Evolutionary conservation across 2,329 filamentous ascomycete species (phyloP), one percentile per base, ranked within the genome.

Genomic region (Hymenoscyphus scutula): DNA sequence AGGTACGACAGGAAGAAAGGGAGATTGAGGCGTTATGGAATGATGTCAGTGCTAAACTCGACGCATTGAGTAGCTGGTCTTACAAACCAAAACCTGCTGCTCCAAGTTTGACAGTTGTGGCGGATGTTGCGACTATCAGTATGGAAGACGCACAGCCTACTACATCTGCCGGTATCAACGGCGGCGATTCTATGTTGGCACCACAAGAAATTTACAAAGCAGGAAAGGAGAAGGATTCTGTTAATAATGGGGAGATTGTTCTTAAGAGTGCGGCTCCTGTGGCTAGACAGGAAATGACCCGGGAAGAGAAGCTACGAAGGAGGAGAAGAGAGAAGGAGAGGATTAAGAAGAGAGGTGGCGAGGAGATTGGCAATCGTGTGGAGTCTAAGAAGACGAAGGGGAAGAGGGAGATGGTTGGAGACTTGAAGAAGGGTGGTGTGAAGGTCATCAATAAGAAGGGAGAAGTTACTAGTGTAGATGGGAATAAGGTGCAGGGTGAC

Each of bases 71-170:
- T 76, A 96, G 90, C 75, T 96, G 92, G 88, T 90, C 97, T 78
- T 97, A 97, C 84, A 93, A 91, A 76, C 95, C 95, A 60, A 96
- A 93, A 79, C 88, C 91, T 11, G 84, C 89, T 1, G 89, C 89
- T 58, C 86, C 91, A n/a, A 85, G 86, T 54, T 85, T 99, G 66
- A 93, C 91, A 53, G 90, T 97, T 61, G 89, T 97, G 37, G 84
- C 91, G 29, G 94, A 98, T 76, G 91, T 95, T 3, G 91, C 93
- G n/a, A 92, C 91, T 3, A 88, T 98, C 67, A 84, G 85, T 68
- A 96, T 98, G 90, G 95, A 99, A 79, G 95, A 99, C 73, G 94
- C 92, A 1, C 89, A 96, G 71, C 94, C 95, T 7, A 89, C 89
- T 17, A 91, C 89, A 0, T 90, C 90, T 53, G 87, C 88, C 72